Base-by-base conservation (phyloP, 352 stramenopile species). In the Phytophthora podocarpi region DNA sequence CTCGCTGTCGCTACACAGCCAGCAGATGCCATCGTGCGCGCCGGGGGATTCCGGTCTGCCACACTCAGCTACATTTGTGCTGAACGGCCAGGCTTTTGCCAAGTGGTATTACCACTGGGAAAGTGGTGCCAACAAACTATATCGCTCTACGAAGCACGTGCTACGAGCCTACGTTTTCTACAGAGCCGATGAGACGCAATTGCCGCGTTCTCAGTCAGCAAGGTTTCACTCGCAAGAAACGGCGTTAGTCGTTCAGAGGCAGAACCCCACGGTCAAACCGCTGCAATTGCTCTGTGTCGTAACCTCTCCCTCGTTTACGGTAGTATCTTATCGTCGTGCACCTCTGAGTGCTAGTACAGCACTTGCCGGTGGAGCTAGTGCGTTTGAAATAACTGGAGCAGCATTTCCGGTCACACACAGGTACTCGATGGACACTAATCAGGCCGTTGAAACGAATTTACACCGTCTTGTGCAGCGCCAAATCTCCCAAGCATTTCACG, bases 21-120 rank as follows among this genome's bases (percentile, higher is more conserved):
- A 59, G 15, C 45, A 59, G 61, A 39, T 57, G 56, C n/a, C n/a
- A n/a, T n/a, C n/a, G n/a, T n/a, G n/a, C n/a, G n/a, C n/a, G n/a
- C n/a, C n/a, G n/a, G n/a, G n/a, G n/a, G n/a, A n/a, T n/a, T n/a
- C n/a, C n/a, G n/a, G n/a, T n/a, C n/a, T n/a, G n/a, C n/a, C n/a
- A n/a, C n/a, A 65, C 1, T 45, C 55, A 18, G 56, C 48, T 13
- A 73, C 59, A 3, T 68, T 66, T 11, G 26, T 82, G 24, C 78
- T 82, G 36, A 68, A 87, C 40, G 75, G 79, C 49, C 81, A 89
- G 27, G 28, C 67, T 1, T 68, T 66, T 10, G 65, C 74, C 24
- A 76, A 80, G 13, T 90, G 81, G 81, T 90, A 89, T 59, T 90
- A 90, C 64, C 70, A 87, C 28, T 90, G 81, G 79, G 81, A 86